Conservation (phyloP, 345 rosid species). For the Trapa bicornis region DNA sequence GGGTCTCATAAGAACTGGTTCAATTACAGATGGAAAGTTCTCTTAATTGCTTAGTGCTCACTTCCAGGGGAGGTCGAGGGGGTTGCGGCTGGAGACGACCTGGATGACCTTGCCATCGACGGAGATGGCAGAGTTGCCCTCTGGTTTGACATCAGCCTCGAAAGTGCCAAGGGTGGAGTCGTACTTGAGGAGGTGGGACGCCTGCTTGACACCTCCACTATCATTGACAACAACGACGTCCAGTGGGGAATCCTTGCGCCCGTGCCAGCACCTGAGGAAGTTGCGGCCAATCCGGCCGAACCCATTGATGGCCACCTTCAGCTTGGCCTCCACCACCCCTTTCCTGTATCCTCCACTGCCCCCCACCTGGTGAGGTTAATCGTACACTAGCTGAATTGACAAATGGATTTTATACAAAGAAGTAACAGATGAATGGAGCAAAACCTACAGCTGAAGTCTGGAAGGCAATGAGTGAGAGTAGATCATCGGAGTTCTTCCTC, state of each 20-base stretch:
- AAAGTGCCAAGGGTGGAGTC: conserved; percentile 94
- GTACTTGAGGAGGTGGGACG: conserved; percentile 92
- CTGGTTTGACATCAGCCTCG: conserved; percentile 89
- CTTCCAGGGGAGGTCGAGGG: conserved; percentile 75
- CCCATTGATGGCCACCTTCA: conserved; percentile 88
- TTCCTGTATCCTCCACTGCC: conserved; percentile 62
- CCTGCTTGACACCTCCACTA: conserved; percentile 94
- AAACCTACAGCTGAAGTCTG: conserved; percentile 74
- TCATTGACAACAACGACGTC: conserved; percentile 84
- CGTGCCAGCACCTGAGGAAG: conserved; percentile 97
- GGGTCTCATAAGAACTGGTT: neutral
- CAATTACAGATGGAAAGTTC: no score
- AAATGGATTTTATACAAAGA: neutral
- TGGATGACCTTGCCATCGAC: conserved; percentile 95
- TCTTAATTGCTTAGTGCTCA: conserved; percentile 12
- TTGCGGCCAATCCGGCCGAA: conserved; percentile 89
- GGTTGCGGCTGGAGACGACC: conserved; percentile 77
- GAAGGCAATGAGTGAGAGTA: conserved; percentile 48
- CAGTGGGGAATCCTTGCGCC: conserved; percentile 81
- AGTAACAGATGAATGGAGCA: neutral
- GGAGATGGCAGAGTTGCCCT: conserved; percentile 61
- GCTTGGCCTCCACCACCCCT: conserved; percentile 58
- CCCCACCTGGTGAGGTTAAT: conserved; percentile 26
- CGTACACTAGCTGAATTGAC: no score
- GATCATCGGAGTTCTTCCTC: conserved; percentile 60